Evolutionary conservation across 208 protist species (phyloP).

Genomic region (Entamoeba invadens): DNA sequence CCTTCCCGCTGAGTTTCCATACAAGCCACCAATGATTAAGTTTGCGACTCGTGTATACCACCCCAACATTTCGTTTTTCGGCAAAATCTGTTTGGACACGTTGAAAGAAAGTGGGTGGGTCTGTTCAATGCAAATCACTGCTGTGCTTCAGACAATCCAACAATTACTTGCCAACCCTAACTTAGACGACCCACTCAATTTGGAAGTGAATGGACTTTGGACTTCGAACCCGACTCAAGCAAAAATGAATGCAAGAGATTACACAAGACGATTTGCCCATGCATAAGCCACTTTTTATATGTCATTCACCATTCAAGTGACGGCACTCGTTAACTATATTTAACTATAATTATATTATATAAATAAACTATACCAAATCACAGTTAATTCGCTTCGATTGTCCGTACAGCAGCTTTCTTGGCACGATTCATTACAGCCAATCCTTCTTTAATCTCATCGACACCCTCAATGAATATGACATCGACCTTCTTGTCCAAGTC

Average conservation of each 20-base stretch:
- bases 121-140: slow-evolving; percentile 85
- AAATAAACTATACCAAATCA: too few species aligned
- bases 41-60: slow-evolving; percentile 24
- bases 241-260: not conserved
- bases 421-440: not conserved
- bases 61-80: slow-evolving; percentile 26
- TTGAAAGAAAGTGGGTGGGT: slow-evolving; percentile 74
- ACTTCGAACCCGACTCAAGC: not conserved
- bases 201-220: not conserved
- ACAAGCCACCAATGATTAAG: slow-evolving; percentile 17
- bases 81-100: slow-evolving; percentile 34
- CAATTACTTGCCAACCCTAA: slow-evolving; percentile 95
- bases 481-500: not conserved
- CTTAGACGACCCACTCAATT: slow-evolving; percentile 57
- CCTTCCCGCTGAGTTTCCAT: slow-evolving; percentile 28
- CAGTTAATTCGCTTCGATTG: not conserved
- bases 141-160: slow-evolving; percentile 90
- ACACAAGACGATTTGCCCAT: not conserved
- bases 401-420: not conserved
- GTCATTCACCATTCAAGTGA: too few species aligned
- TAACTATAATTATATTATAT: too few species aligned
- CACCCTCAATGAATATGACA: not conserved
- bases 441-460: not conserved
- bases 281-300: too few species aligned
- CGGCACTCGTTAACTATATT: too few species aligned